Conservation (phyloP, 106 monocot genomes). For the Apostasia ramifera region DNA sequence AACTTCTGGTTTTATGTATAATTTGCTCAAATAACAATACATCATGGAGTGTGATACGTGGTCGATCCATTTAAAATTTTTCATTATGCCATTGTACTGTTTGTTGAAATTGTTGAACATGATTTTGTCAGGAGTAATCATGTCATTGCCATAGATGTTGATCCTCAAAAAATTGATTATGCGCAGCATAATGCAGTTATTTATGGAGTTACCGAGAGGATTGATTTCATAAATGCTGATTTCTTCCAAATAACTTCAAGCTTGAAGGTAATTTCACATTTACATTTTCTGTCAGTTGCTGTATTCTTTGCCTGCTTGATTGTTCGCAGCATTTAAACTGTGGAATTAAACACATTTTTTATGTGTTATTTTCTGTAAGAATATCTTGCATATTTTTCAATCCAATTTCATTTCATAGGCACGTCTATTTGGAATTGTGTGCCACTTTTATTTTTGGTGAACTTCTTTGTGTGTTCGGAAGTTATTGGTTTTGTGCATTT, state of each 20-base stretch:
- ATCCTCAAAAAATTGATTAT: slow-evolving; percentile 66
- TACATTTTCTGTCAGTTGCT: background rate
- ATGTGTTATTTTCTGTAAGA: background rate
- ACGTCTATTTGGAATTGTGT: no score
- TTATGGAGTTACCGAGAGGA: slow-evolving; percentile 66
- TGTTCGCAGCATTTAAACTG: background rate
- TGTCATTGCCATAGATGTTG: slow-evolving; percentile 93
- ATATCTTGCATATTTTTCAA: background rate
- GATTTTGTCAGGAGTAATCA: slow-evolving; percentile 55
- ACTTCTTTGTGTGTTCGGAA: no score
- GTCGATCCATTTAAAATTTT: no score
- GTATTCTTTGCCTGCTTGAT: background rate
- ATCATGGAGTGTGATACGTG: no score
- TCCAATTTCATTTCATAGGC: background rate
- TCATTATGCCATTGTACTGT: no score
- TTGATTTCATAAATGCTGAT: slow-evolving; percentile 83
- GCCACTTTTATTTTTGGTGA: no score
- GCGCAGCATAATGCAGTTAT: slow-evolving; percentile 79
- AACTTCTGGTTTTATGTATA: no score
- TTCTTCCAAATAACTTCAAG: slow-evolving; percentile 53
- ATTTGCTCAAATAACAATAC: no score
- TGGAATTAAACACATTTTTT: background rate
- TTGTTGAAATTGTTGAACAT: background rate
- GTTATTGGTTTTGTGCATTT: no score
- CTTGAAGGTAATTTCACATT: slow-evolving; percentile 47